Evolutionary conservation across 768 basidiomycete genomes (phyloP).

Genomic region (Lentinula guzmanii): DNA sequence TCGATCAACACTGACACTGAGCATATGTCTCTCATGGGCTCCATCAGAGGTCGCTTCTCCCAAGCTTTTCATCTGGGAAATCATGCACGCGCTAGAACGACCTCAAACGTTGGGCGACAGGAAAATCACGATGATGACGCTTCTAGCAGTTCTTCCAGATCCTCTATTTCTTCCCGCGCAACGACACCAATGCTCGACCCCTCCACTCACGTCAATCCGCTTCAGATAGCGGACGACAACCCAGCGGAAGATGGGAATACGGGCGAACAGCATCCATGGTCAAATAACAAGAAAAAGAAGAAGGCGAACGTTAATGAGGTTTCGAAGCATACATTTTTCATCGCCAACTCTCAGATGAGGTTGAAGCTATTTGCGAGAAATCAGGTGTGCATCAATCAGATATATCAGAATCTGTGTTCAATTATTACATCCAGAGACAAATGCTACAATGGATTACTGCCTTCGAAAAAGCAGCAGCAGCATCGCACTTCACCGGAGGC

Average conservation of each 20-base stretch:
- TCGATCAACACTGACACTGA: constrained; percentile 21
- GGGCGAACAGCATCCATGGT: constrained; percentile 15
- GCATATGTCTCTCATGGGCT: constrained; percentile 36
- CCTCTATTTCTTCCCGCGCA: constrained; percentile 31
- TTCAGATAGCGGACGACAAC: constrained; percentile 17
- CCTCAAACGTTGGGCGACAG: constrained; percentile 11
- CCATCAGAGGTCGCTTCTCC: constrained; percentile 42
- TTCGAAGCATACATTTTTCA: constrained; percentile 91
- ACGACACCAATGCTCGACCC: constrained; percentile 71
- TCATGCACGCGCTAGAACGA: constrained; percentile 14
- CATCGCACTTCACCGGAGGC: constrained; percentile 69
- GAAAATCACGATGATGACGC: constrained; percentile 14
- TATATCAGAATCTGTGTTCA: not conserved
- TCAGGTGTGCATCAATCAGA: constrained; percentile 44
- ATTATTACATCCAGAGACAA: constrained; percentile 54
- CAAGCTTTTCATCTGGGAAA: constrained; percentile 29
- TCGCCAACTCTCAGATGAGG: constrained; percentile 85
- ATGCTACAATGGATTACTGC: constrained; percentile 97
- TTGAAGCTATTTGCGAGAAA: constrained; percentile 84
- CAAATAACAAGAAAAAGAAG: constrained; percentile 38
- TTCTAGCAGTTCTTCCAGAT: constrained; percentile 26
- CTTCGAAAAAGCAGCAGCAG: constrained; percentile 70
- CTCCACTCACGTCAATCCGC: constrained; percentile 65
- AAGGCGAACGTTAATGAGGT: constrained; percentile 53
- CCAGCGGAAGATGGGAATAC: constrained; percentile 16